Conservation (phyloP, 2,329 filamentous ascomycete species). For the Helminthosporium solani region DNA sequence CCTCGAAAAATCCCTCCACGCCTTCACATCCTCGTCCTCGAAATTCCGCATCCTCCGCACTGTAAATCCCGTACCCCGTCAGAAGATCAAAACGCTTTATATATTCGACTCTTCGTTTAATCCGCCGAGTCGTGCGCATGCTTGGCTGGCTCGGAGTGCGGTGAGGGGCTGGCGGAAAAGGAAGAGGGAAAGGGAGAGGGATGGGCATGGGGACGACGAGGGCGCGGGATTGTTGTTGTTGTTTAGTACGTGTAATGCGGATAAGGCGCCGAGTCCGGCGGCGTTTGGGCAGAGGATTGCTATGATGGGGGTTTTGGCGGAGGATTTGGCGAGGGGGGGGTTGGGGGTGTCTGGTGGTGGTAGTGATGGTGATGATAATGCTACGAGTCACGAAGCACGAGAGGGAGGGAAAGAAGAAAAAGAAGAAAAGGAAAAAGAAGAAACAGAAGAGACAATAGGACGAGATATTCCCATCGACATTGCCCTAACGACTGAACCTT, state of each 20-base stretch:
- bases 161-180: neutral
- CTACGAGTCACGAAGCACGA: too few species aligned
- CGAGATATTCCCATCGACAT: conserved; percentile 58
- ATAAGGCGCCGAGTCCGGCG: conserved; percentile 67
- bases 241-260: conserved; percentile 65
- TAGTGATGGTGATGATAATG: too few species aligned
- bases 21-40: conserved; percentile 34
- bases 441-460: neutral
- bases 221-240: conserved; percentile 56
- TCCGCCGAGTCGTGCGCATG: conserved; percentile 62
- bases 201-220: neutral
- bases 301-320: conserved; percentile 70
- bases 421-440: neutral
- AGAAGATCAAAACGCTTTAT: conserved; percentile 49
- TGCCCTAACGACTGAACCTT: conserved; percentile 69
- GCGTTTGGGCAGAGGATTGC: conserved; percentile 65
- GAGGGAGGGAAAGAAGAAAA: too few species aligned
- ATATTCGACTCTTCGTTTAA: conserved; percentile 69
- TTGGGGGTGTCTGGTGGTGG: too few species aligned
- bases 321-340: conserved; percentile 53
- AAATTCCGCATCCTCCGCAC: conserved; percentile 40
- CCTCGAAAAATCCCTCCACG: conserved; percentile 33
- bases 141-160: conserved; percentile 48
- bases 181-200: neutral
- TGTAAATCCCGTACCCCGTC: conserved; percentile 29